Base-by-base conservation (phyloP, 73 alveolate species). In the Blepharisma stoltei region DNA sequence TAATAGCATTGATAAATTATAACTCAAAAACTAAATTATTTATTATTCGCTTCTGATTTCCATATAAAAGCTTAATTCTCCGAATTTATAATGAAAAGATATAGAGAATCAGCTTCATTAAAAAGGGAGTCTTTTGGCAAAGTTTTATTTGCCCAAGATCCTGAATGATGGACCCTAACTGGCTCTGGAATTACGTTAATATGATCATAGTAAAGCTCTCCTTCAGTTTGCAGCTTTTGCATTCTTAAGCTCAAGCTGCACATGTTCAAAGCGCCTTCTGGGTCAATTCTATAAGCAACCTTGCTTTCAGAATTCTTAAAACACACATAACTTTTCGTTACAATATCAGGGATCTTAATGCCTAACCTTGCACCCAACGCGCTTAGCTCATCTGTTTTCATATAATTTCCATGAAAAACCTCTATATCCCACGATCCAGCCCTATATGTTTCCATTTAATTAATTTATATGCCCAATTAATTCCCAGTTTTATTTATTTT, bases 61-160 rank as follows among this genome's bases (percentile, higher is more conserved):
- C n/a, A n/a, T n/a, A n/a, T n/a, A n/a, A n/a, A n/a, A n/a, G n/a
- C n/a, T n/a, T n/a, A n/a, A n/a, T n/a, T n/a, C n/a, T n/a, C n/a
- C n/a, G n/a, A n/a, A n/a, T n/a, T n/a, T n/a, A n/a, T n/a, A n/a
- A n/a, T n/a, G n/a, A n/a, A n/a, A n/a, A n/a, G n/a, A n/a, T n/a
- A n/a, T n/a, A n/a, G n/a, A n/a, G 83, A 81, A 55, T 83, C 87
- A 18, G 81, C 68, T 54, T 90, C 81, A 54, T 70, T 85, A 82
- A 69, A 89, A 75, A 80, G 85, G 50, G 89, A 78, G 8, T 76
- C 83, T 45, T 89, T 76, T 6, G 93, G 70, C 50, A 84, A 80
- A 38, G 86, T 90, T 65, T 86, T 87, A 70, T 81, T 67, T 69
- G 87, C 87, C 98, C 98, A 93, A 0, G 55, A 46, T 7, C 54